Evolutionary conservation across 2,329 filamentous ascomycete genomes (phyloP), one percentile per base, ranked within the genome.

Genomic region (Hymenotorrendiella dingleyae): DNA sequence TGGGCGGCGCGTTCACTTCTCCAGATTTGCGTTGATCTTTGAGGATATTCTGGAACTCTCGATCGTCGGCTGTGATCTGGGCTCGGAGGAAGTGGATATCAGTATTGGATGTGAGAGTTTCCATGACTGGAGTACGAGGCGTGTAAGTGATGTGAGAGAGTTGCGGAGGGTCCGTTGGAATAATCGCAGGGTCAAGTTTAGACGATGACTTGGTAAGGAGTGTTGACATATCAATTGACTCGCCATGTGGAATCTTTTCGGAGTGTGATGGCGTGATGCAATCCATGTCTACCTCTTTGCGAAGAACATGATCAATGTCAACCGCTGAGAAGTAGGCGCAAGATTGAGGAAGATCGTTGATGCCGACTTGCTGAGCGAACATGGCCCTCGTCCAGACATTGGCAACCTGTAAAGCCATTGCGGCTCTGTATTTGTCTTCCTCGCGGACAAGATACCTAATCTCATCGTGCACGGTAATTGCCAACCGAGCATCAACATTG

Each of bases 251-350:
- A 30, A 98, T 97, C 22, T 82, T 73, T 0, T 75, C 73, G 0
- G 76, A 75, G 63, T 98, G 86, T 32, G 85, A 93, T 1, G 93
- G 93, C 0, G 93, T 98, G 32, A 97, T 67, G 62, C 93, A 98
- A 59, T 95, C 86, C 87, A 98, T 94, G 62, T 98, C 85, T 4
- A 98, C 94, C 64, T 98, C 93, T 62, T 98, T 98, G 39, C 93
- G 79, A n/a, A 98, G 72, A 3, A 98, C 90, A 55, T 88, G 82
- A 59, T 98, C 93, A 52, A 98, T 86, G 59, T 98, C 93, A 5
- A 98, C 80, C 3, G 93, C 91, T 1, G 86, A 94, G 66, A 98
- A 98, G 65, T 89, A 98, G 7, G 93, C 93, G 57, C 90, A 96
- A 0, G 85, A 82, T 59, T 97, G 93, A 0, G 94, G 93, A 8